Evolutionary conservation across 169 alveolate genomes (phyloP), one percentile per base, ranked within the genome.

Genomic region (Fabrea salina): DNA sequence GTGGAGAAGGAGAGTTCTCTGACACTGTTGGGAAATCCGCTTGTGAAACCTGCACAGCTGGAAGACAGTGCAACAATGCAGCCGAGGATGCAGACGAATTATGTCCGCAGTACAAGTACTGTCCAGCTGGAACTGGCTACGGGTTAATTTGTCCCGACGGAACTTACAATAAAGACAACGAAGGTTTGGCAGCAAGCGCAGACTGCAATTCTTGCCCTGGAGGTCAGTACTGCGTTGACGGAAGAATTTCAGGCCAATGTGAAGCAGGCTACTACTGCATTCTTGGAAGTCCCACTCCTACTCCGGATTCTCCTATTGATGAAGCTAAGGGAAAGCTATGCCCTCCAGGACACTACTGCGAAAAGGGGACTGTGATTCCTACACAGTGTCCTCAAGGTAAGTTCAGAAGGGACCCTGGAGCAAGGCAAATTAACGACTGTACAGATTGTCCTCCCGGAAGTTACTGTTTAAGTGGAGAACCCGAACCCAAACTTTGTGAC

Each of bases 1-100:
- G 95, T 77, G 92, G 83, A 47, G 74, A 82, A 3, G 93, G 93
- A 7, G 75, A 80, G 27, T 90, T 70, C 72, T 82, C 93, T 39
- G 87, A 75, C 70, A 75, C 53, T n/a, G 66, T 54, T 37, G 66
- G 82, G 22, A 22, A 50, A 22, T 30, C 43, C 39, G 25, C 54
- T 35, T 83, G 90, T 67, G 71, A 16, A 19, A 79, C 82, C 16
- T 91, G 96, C 57, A 54, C 91, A 7, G 80, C 40, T 30, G 90
- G 89, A 0, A 4, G 30, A 22, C 82, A 78, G 75, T 91, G 96
- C 54, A 79, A 82, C 8, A 57, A 41, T 22, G 75, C 75, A 41
- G 92, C 93, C 27, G 50, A 82, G 7, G 11, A 71, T 6, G 82
- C 83, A 7, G 82, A 84, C 35, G 89, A 79, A 7, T 30, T 59